These are phyloP conservation scores for Euclidium syriacum DNA, from an alignment of 345 rosid genomes.

Conservation along the genomic window DNA sequence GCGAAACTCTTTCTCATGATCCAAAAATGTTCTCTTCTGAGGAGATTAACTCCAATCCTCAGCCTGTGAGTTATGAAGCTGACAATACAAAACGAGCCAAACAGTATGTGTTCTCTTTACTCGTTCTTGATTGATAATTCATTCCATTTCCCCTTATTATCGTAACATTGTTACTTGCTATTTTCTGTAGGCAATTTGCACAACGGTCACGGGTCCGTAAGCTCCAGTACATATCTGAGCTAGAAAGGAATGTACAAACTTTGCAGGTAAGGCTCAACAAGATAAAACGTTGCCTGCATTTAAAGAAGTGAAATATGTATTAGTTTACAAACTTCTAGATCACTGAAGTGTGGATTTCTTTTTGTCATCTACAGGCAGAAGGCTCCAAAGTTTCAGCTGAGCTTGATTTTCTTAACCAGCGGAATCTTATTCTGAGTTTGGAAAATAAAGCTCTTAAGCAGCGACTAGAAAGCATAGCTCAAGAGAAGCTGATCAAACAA, in stretches of 20 bases:
- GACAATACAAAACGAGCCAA: conserved; percentile 73
- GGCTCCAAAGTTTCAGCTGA: conserved; percentile 80
- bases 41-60: conserved; percentile 39
- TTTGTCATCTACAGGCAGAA: conserved; percentile 51
- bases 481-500: conserved; percentile 75
- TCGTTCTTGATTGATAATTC: neutral
- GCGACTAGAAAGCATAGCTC: conserved; percentile 73
- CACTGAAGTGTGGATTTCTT: neutral
- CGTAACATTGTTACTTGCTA: conserved; percentile 15
- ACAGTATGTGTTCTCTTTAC: conserved; percentile 60
- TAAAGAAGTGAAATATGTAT: neutral
- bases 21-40: conserved; percentile 51
- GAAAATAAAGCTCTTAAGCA: conserved; percentile 87
- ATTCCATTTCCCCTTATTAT: neutral
- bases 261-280: conserved; percentile 58
- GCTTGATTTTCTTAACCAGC: conserved; percentile 83
- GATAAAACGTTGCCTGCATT: neutral
- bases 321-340: neutral
- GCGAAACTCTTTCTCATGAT: conserved; percentile 48
- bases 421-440: conserved; percentile 75
- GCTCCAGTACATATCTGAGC: conserved; percentile 98
- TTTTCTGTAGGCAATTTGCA: conserved; percentile 83
- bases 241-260: conserved; percentile 94
- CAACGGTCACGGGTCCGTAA: conserved; percentile 97
- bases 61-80: conserved; percentile 46